Percentiles rank a stretch among this genome's conserved stretches.
phyloP scores from a whole-genome alignment of 2,329 filamentous ascomycete genomes.

The Basipetospora sp. region DNA sequence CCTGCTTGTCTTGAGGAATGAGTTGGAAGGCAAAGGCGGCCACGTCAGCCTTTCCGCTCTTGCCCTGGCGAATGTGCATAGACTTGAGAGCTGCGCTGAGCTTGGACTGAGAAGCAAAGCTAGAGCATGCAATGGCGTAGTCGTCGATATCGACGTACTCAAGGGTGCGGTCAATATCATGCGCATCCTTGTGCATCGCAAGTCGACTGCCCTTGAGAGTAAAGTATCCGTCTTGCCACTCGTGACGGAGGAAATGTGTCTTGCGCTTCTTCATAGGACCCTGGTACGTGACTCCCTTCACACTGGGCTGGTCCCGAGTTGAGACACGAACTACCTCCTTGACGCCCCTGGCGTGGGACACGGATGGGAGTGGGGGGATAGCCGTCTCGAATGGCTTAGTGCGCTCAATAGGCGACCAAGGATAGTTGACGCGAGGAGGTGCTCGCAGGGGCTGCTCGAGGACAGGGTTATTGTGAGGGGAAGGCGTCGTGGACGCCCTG shows the following conservation, averaged over 20 bases:
- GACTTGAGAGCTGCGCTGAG: conserved; percentile 77
- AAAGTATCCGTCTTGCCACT: conserved; percentile 88
- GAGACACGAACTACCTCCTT: conserved; percentile 9
- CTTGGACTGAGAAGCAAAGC: conserved; percentile 60
- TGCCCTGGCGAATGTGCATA: conserved; percentile 45
- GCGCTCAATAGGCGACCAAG: conserved; percentile 38
- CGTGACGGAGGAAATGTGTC: conserved; percentile 74
- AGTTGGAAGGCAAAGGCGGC: conserved; percentile 75
- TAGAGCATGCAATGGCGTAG: conserved; percentile 75
- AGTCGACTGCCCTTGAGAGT: conserved; percentile 63
- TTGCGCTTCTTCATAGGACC: conserved; percentile 93
- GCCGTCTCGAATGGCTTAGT: conserved; percentile 28
- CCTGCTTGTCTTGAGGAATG: conserved; percentile 51
- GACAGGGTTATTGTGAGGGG: conserved; percentile 19
- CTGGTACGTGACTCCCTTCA: conserved; percentile 49
- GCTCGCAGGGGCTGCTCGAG: conserved; percentile 31
- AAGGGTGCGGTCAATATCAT: conserved; percentile 39
- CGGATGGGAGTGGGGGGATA: conserved; percentile 21
- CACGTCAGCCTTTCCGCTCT: conserved; percentile 37
- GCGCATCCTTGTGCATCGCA: conserved; percentile 56
- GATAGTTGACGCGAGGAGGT: conserved; percentile 39
- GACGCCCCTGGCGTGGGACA: conserved; percentile 10
- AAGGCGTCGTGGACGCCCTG: conserved; percentile 14
- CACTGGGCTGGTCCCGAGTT: conserved; percentile 14
- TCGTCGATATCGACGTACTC: conserved; percentile 79